phyloP scores from a whole-genome alignment of 1,139 yeast genomes.

The Saccharomyces hybrid region DNA sequence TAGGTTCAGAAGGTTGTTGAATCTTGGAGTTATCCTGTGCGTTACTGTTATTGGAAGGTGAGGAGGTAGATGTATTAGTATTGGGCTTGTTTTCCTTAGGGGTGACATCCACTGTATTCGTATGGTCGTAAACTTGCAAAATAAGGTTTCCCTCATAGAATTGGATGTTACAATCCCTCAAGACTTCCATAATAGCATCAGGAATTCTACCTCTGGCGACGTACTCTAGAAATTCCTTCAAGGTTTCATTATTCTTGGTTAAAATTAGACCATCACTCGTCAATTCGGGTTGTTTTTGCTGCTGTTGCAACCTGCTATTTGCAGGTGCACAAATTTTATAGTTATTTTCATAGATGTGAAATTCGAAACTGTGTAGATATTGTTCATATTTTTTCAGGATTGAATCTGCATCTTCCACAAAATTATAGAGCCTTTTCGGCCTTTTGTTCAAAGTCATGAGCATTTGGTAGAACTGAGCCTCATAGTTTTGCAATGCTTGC shows the following conservation, averaged over 20 bases:
- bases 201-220: conserved; percentile 81
- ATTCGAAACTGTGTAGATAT: conserved; percentile 74
- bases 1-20: conserved; percentile 4
- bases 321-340: conserved; percentile 45
- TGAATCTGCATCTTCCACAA: conserved; percentile 66
- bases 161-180: conserved; percentile 78
- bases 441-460: conserved; percentile 29
- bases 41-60: neutral
- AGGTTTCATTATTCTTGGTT: conserved; percentile 73
- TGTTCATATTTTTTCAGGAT: conserved; percentile 69
- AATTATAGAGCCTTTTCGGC: conserved; percentile 45
- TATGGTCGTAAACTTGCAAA: conserved; percentile 74
- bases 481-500: conserved; percentile 39
- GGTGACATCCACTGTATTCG: conserved; percentile 34
- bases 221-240: conserved; percentile 69
- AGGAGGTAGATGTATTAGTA: neutral
- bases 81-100: conserved; percentile 13
- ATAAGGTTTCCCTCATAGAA: conserved; percentile 88
- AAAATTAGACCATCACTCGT: conserved; percentile 61
- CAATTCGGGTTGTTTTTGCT: conserved; percentile 27
- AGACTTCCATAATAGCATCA: conserved; percentile 79
- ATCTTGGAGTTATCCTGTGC: neutral
- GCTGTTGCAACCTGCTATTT: conserved; percentile 35
- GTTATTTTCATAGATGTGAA: conserved; percentile 87
- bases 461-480: conserved; percentile 35